These are phyloP conservation scores for Phyllachora maydis DNA, from an alignment of 2,329 filamentous ascomycete species.

Conservation along the genomic window DNA sequence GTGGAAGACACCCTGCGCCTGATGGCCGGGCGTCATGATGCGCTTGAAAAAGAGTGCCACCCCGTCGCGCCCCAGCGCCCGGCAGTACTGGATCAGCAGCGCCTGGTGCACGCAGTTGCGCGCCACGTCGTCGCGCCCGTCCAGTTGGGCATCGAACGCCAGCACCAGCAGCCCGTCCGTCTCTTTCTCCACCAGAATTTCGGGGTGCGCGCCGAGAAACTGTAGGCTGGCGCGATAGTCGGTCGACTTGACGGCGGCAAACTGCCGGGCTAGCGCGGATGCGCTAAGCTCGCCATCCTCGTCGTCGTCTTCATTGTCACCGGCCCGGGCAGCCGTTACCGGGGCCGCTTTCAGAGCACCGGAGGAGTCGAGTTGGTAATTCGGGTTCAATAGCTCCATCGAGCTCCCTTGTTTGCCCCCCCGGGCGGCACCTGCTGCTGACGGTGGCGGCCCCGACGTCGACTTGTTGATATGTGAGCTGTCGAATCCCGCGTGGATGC, in stretches of 20 bases:
- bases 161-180: slow-evolving; percentile 80
- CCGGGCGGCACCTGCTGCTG: slow-evolving; percentile 10
- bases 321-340: slow-evolving; percentile 5
- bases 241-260: slow-evolving; percentile 55
- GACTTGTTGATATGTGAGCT: slow-evolving; percentile 61
- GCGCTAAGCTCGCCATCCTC: slow-evolving; percentile 60
- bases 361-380: slow-evolving; percentile 16
- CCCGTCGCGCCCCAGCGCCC: slow-evolving; percentile 70
- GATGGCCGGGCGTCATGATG: slow-evolving; percentile 73
- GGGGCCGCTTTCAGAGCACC: no score
- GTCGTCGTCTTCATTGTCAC: slow-evolving; percentile 20
- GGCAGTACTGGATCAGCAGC: slow-evolving; percentile 83
- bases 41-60: slow-evolving; percentile 91
- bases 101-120: slow-evolving; percentile 86
- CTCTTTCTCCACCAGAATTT: slow-evolving; percentile 65
- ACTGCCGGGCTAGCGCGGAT: slow-evolving; percentile 58
- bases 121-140: slow-evolving; percentile 54
- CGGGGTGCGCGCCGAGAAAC: slow-evolving; percentile 61
- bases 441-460: no score
- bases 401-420: slow-evolving; percentile 23
- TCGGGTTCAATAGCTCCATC: slow-evolving; percentile 61
- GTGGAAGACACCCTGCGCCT: slow-evolving; percentile 76
- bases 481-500: slow-evolving; percentile 75
- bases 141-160: slow-evolving; percentile 75
- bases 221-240: slow-evolving; percentile 55